Percentiles rank a stretch among this genome's conserved stretches.
These are phyloP conservation scores for Phytophthora litchii DNA, from an alignment of 352 stramenopile species.

Conservation along the genomic window DNA sequence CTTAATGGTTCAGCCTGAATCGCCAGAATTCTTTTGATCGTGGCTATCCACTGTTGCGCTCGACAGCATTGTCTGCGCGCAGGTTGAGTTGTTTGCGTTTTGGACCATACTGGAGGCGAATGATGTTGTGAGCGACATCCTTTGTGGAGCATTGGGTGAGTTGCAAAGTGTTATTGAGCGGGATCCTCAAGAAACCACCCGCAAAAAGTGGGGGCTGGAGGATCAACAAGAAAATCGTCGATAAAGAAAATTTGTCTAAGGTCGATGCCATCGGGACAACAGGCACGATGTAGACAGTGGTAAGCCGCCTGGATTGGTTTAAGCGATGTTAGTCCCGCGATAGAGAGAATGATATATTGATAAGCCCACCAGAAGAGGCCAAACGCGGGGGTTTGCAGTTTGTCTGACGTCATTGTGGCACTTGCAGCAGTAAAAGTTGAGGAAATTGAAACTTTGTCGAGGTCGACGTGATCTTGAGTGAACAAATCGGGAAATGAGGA, in stretches of 20 bases:
- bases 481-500: constrained; percentile 23
- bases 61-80: constrained; percentile 1
- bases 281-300: constrained; percentile 13
- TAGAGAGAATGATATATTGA: background rate
- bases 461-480: constrained; percentile 8
- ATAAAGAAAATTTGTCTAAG: background rate
- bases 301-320: constrained; percentile 10
- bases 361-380: constrained; percentile 17
- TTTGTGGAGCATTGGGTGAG: constrained; percentile 6
- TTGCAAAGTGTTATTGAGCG: constrained; percentile 1
- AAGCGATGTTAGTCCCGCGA: background rate
- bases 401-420: constrained; percentile 15
- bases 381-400: constrained; percentile 13
- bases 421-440: too few relatives aligned
- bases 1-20: too few relatives aligned
- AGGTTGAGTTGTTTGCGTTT: constrained; percentile 10
- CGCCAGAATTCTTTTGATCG: too few relatives aligned
- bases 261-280: background rate
- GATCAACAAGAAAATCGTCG: constrained; percentile 3
- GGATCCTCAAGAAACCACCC: constrained; percentile 16
- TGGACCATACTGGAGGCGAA: constrained; percentile 13
- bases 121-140: constrained; percentile 16
- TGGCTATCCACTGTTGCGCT: constrained; percentile 7
- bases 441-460: background rate
- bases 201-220: constrained; percentile 11